A percentile compares a stretch with the other conserved stretches of the same genome.
phyloP scores from a whole-genome alignment of 768 basidiomycete species.

The Suillus cothurnatus region DNA sequence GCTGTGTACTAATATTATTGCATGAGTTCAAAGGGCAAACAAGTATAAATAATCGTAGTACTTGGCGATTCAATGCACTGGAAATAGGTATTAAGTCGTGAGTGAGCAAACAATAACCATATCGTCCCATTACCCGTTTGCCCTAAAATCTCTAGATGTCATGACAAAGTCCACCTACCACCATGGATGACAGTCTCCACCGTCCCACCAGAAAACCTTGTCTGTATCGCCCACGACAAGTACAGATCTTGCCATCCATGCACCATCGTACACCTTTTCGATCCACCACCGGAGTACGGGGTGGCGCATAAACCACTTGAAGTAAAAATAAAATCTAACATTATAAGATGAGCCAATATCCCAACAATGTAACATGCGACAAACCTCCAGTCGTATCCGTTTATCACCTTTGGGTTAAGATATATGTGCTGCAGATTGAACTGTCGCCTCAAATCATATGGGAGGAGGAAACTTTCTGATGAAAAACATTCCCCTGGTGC shows the following conservation, averaged over 20 bases:
- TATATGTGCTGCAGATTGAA: slow-evolving; percentile 40
- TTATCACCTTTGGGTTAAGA: slow-evolving; percentile 42
- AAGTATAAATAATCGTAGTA: background rate
- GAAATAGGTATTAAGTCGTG: background rate
- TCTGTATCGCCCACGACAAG: slow-evolving; percentile 40
- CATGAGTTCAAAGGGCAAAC: background rate
- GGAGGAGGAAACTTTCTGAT: slow-evolving; percentile 44
- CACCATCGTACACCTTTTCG: slow-evolving; percentile 36
- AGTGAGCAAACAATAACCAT: background rate
- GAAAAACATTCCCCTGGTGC: slow-evolving; percentile 35
- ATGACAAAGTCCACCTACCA: background rate
- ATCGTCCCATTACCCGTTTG: background rate
- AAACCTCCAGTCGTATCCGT: slow-evolving; percentile 40
- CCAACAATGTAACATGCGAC: background rate
- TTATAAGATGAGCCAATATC: background rate
- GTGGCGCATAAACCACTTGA: slow-evolving; percentile 41
- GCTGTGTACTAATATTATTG: too few species aligned
- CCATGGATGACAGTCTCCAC: slow-evolving; percentile 15
- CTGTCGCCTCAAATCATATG: slow-evolving; percentile 45
- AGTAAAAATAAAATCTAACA: slow-evolving; percentile 34
- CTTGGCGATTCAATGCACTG: background rate
- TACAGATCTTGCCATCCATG: slow-evolving; percentile 39
- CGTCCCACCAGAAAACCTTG: slow-evolving; percentile 15
- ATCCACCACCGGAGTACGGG: slow-evolving; percentile 45
- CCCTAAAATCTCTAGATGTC: background rate